These are phyloP conservation scores for Candida ipomoeae DNA, from an alignment of 805 yeast genomes.

Conservation along the genomic window DNA sequence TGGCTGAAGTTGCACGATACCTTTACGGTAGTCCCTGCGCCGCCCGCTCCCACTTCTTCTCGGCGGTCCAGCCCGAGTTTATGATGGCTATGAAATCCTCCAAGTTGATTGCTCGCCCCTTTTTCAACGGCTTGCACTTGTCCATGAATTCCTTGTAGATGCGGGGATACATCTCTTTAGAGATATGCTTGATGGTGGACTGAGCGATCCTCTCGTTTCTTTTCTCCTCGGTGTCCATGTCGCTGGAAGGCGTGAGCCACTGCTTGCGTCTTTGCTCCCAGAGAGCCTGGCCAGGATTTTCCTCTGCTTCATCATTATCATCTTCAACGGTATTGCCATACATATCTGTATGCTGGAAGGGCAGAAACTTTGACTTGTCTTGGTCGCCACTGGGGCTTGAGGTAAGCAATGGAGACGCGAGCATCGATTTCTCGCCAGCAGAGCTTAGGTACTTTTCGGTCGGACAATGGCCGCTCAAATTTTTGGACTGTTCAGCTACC, in stretches of 20 bases:
- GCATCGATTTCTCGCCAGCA: not conserved
- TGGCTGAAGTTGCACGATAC: not conserved
- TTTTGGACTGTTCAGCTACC: constrained; percentile 11
- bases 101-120: constrained; percentile 60
- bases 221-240: constrained; percentile 16
- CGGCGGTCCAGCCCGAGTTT: constrained; percentile 80
- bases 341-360: not conserved
- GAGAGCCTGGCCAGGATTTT: constrained; percentile 48
- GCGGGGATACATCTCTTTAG: constrained; percentile 50
- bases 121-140: constrained; percentile 61
- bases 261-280: constrained; percentile 68
- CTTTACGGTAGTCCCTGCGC: constrained; percentile 29
- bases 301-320: not conserved
- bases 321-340: not conserved
- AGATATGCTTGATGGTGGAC: constrained; percentile 32
- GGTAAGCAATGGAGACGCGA: not conserved
- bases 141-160: constrained; percentile 69
- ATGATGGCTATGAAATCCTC: constrained; percentile 67
- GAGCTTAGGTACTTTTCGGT: not conserved
- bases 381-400: not conserved
- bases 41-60: constrained; percentile 67
- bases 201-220: constrained; percentile 10
- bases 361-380: not conserved
- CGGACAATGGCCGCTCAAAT: not conserved
- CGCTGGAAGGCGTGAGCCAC: constrained; percentile 54